These are phyloP conservation scores for Tolypocladium sp. DNA, from an alignment of 2,329 filamentous ascomycete species.

Conservation along the genomic window DNA sequence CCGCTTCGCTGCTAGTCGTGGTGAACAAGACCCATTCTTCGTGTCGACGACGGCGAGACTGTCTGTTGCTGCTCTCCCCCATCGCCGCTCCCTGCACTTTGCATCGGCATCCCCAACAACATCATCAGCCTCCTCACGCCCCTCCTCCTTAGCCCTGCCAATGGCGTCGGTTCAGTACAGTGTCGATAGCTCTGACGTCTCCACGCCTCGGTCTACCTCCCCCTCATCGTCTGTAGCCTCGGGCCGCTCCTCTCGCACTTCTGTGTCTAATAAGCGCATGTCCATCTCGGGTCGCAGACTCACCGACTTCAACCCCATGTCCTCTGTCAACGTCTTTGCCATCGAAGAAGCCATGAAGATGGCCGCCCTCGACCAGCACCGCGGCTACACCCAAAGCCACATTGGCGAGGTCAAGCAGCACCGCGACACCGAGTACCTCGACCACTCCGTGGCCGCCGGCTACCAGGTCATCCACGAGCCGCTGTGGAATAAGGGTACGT, in stretches of 20 bases:
- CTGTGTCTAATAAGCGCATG: slow-evolving; percentile 42
- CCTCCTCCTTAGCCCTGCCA: slow-evolving; percentile 10
- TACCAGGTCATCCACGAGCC: slow-evolving; percentile 55
- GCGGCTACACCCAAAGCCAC: slow-evolving; percentile 49
- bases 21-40: neutral
- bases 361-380: slow-evolving; percentile 49
- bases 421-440: slow-evolving; percentile 42
- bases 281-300: slow-evolving; percentile 41
- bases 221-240: slow-evolving; percentile 38
- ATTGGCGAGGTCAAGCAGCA: slow-evolving; percentile 48
- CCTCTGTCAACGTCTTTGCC: slow-evolving; percentile 44
- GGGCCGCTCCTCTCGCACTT: slow-evolving; percentile 38
- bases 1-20: slow-evolving; percentile 1
- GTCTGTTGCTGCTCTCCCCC: neutral
- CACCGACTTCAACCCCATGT: slow-evolving; percentile 45
- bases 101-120: slow-evolving; percentile 4
- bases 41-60: neutral
- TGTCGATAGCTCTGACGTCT: slow-evolving; percentile 39
- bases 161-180: slow-evolving; percentile 31
- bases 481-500: slow-evolving; percentile 56
- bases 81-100: neutral
- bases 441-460: slow-evolving; percentile 42
- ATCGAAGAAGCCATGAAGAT: slow-evolving; percentile 53
- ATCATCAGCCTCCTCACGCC: slow-evolving; percentile 5
- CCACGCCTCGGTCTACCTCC: slow-evolving; percentile 45